These are phyloP conservation scores for Fonsecaea monophora DNA, from an alignment of 2,329 filamentous ascomycete species.

Conservation along the genomic window DNA sequence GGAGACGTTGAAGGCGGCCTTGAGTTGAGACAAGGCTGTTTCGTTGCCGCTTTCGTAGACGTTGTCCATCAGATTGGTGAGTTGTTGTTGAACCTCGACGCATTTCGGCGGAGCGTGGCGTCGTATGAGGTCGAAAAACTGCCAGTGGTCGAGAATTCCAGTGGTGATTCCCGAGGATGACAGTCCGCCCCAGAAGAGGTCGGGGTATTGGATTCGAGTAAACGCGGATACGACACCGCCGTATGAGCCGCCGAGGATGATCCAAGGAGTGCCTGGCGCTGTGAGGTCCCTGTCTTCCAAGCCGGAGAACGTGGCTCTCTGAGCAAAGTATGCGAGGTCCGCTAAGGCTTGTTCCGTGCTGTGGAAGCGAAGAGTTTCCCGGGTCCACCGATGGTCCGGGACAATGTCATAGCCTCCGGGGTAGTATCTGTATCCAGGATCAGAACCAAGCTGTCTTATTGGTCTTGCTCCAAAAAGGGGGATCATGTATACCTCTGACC, in stretches of 20 bases:
- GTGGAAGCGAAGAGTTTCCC: conserved; percentile 76
- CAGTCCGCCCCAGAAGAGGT: conserved; percentile 79
- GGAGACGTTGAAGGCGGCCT: conserved; percentile 55
- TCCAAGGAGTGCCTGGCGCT: conserved; percentile 70
- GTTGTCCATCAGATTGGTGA: conserved; percentile 64
- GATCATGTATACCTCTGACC: conserved; percentile 72
- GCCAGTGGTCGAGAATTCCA: conserved; percentile 77
- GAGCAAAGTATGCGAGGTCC: conserved; percentile 80
- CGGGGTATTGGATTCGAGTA: conserved; percentile 75
- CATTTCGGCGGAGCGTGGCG: conserved; percentile 66
- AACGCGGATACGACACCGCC: conserved; percentile 81
- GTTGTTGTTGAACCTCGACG: conserved; percentile 67
- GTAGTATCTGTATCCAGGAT: conserved; percentile 85
- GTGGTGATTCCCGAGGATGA: conserved; percentile 79
- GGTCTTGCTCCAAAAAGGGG: neutral
- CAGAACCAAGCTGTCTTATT: conserved; percentile 47
- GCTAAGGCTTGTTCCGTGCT: conserved; percentile 82
- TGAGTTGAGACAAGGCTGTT: conserved; percentile 53
- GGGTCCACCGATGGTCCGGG: conserved; percentile 69
- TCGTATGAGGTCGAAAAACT: conserved; percentile 65
- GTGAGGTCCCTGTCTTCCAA: conserved; percentile 71
- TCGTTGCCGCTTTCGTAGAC: conserved; percentile 56
- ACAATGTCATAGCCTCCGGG: conserved; percentile 65
- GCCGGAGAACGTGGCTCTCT: conserved; percentile 72
- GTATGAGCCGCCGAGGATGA: conserved; percentile 83